Evolutionary conservation across 2,329 filamentous ascomycete genomes (phyloP), one percentile per base, ranked within the genome.

Genomic region (Tolypocladium inflatum): DNA sequence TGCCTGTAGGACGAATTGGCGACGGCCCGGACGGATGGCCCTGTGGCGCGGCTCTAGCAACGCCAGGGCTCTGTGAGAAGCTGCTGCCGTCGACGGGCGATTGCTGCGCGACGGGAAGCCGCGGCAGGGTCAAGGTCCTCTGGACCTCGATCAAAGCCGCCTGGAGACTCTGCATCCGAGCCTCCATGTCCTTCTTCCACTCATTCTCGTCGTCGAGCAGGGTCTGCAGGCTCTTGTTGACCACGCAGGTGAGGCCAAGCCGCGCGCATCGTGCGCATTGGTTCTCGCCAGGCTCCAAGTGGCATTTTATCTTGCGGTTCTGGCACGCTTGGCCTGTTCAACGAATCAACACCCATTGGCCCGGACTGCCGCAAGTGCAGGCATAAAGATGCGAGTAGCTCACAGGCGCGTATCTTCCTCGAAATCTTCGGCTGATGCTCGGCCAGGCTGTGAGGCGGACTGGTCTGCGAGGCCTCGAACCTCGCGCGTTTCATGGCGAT

Each of bases 181-280:
- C 57, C 53, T 70, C 68, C 59, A 70, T 69, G 48, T 61, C 61
- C 38, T 57, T 62, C 59, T 68, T 69, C 71, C 70, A 80, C 74
- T 76, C 71, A 61, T 77, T 74, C 68, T 81, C 80, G 55, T 80
- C 78, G 53, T 82, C 78, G 23, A 82, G 72, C 50, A 82, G 76
- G 57, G 78, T 80, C 64, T 82, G 80, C 23, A 80, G 74, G 64
- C 79, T 81, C 66, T 81, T 79, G 63, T 82, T 82, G 39, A 81
- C 76, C 10, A 80, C 71, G 63, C 80, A 82, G 59, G 77, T 75
- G 45, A 81, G 71, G 11, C 77, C 76, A 30, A 78, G 76, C 45
- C 77, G 76, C 38, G 72, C 65, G 62, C 80, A 82, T 63, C 80
- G 75, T 10, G 73, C 73, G 65, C 80, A 82, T 58, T 71, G 74